Percentiles rank a stretch among this genome's conserved stretches.
phyloP scores from a whole-genome alignment of 495 filamentous ascomycete genomes.

The Talaromyces proteolyticus region DNA sequence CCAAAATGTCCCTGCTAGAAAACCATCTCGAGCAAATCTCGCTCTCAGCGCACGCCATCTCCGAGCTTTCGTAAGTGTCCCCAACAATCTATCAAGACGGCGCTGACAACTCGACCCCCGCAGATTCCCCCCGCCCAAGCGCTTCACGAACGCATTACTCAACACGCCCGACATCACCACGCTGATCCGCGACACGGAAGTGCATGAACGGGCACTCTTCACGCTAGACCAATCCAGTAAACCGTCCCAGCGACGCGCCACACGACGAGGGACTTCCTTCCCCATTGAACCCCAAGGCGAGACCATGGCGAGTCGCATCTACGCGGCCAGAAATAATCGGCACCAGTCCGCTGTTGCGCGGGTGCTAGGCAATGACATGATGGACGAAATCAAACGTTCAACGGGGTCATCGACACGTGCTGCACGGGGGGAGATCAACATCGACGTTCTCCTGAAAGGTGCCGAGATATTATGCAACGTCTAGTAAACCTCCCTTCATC shows the following conservation, averaged over 20 bases:
- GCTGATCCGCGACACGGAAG: slow-evolving; percentile 90
- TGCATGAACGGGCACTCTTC: slow-evolving; percentile 93
- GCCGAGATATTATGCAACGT: slow-evolving; percentile 88
- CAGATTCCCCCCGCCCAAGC: slow-evolving; percentile 86
- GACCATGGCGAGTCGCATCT: slow-evolving; percentile 44
- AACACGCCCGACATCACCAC: slow-evolving; percentile 86
- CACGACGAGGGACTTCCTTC: slow-evolving; percentile 39
- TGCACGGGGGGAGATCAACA: slow-evolving; percentile 68
- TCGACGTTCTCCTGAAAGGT: slow-evolving; percentile 77
- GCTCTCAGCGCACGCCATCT: slow-evolving; percentile 75
- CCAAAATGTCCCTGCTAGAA: slow-evolving; percentile 67
- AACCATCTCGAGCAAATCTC: slow-evolving; percentile 88
- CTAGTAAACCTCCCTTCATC: slow-evolving; percentile 50
- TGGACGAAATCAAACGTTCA: slow-evolving; percentile 68
- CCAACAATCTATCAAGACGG: not conserved
- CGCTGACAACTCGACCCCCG: slow-evolving; percentile 1
- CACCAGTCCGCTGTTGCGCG: slow-evolving; percentile 84
- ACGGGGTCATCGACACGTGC: slow-evolving; percentile 33
- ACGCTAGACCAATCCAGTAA: slow-evolving; percentile 67
- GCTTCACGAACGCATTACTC: slow-evolving; percentile 92
- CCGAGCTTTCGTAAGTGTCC: slow-evolving; percentile 69
- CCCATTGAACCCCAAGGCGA: slow-evolving; percentile 36
- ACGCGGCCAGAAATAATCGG: slow-evolving; percentile 50
- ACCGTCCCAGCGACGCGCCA: slow-evolving; percentile 32
- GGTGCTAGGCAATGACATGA: slow-evolving; percentile 81